A percentile compares a stretch with the other conserved stretches of the same genome.
phyloP scores from a whole-genome alignment of 2,329 filamentous ascomycete species.

The Claviceps sp. region DNA sequence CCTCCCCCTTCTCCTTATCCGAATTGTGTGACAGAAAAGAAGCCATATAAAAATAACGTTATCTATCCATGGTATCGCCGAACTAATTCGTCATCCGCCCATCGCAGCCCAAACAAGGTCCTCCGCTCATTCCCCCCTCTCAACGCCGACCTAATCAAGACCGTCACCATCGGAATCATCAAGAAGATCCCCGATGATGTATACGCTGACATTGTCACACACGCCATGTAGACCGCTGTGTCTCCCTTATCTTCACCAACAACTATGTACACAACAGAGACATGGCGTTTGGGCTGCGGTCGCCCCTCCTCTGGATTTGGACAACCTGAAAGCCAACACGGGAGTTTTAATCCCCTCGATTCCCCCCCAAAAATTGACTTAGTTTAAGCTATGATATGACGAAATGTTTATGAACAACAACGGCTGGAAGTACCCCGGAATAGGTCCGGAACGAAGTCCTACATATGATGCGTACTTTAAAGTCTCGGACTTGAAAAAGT shows the following conservation, averaged over 20 bases:
- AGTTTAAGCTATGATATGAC: neutral
- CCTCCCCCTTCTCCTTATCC: neutral
- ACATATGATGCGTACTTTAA: no score
- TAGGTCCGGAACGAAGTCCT: no score
- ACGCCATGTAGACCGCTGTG: slow-evolving; percentile 48
- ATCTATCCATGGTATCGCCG: no score
- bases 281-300: no score
- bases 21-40: no score
- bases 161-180: slow-evolving; percentile 72
- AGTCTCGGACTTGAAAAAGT: no score
- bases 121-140: slow-evolving; percentile 77
- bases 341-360: neutral
- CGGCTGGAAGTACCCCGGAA: neutral
- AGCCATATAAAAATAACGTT: neutral
- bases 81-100: slow-evolving; percentile 12
- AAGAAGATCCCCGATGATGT: slow-evolving; percentile 82
- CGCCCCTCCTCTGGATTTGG: no score
- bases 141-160: slow-evolving; percentile 72
- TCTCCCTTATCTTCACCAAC: no score
- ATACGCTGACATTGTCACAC: slow-evolving; percentile 78
- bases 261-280: neutral
- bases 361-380: neutral
- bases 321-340: neutral
- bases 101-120: slow-evolving; percentile 70
- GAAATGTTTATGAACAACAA: neutral